Percentiles rank a stretch among this genome's conserved stretches.
Conservation (phyloP, 495 filamentous ascomycete genomes). For the Beverwykella pulmonaria region DNA sequence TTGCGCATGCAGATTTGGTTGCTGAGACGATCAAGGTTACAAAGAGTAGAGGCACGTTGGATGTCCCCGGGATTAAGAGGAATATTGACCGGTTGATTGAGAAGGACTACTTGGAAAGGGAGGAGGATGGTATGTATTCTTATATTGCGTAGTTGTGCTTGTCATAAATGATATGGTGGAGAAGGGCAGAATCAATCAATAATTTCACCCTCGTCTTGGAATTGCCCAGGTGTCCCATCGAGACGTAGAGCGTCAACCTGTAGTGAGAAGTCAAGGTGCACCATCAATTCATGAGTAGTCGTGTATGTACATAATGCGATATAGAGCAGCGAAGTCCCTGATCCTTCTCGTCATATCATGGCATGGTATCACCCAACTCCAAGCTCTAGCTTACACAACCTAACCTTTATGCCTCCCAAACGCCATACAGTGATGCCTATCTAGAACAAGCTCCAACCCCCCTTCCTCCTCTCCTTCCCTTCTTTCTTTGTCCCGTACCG, state of each 20-base stretch:
- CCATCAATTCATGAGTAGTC: constrained; percentile 17
- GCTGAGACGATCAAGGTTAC: constrained; percentile 88
- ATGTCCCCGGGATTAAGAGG: constrained; percentile 85
- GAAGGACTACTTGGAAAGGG: constrained; percentile 91
- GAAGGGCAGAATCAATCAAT: no score
- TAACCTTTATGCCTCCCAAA: constrained; percentile 16
- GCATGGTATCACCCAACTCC: constrained; percentile 15
- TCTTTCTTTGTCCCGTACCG: constrained; percentile 28
- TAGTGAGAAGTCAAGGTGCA: neutral
- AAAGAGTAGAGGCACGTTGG: constrained; percentile 77
- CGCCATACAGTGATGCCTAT: constrained; percentile 9
- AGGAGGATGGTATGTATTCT: constrained; percentile 72
- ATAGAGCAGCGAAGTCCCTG: constrained; percentile 18
- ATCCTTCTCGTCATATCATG: constrained; percentile 1
- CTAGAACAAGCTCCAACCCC: constrained; percentile 45
- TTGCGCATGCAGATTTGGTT: constrained; percentile 79
- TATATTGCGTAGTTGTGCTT: constrained; percentile 69
- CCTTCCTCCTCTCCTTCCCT: constrained; percentile 32
- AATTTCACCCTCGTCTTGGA: no score
- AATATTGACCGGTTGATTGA: constrained; percentile 99
- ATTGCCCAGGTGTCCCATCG: no score
- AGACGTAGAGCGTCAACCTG: no score
- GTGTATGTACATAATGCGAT: constrained; percentile 5
- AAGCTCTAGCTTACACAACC: no score
- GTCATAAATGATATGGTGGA: no score